phyloP scores from a whole-genome alignment of 805 yeast species.

The Zygosaccharomyces gambellarensis region DNA sequence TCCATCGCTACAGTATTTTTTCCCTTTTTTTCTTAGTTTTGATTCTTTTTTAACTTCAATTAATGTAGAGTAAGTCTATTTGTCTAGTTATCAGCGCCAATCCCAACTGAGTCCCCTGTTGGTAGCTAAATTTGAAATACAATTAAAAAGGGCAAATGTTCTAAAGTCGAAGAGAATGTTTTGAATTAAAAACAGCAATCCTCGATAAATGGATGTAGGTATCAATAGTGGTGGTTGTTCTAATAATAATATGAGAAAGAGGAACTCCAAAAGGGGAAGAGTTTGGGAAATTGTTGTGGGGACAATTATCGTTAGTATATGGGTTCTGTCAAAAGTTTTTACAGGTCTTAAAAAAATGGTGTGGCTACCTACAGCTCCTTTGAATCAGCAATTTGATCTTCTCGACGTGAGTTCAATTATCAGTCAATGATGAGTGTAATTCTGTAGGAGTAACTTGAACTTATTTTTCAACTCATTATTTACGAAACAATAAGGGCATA shows the following conservation, averaged over 20 bases:
- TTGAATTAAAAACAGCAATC: no score
- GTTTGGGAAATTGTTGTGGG: constrained; percentile 14
- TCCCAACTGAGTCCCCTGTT: constrained; percentile 10
- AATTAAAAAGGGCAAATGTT: not conserved
- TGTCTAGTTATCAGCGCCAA: not conserved
- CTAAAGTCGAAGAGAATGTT: not conserved
- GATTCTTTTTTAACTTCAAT: no score
- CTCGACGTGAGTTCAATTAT: not conserved
- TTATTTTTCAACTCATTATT: not conserved
- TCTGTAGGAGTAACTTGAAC: not conserved
- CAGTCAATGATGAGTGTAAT: not conserved
- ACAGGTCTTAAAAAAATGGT: not conserved
- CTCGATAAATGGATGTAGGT: not conserved
- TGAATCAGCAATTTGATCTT: not conserved
- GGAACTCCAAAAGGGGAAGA: constrained; percentile 15
- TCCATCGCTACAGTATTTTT: constrained; percentile 1
- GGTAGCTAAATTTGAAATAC: constrained; percentile 1
- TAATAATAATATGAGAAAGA: not conserved
- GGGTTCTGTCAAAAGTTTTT: not conserved
- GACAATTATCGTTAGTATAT: constrained; percentile 12
- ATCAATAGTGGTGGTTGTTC: not conserved
- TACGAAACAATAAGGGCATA: not conserved
- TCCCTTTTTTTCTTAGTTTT: no score
- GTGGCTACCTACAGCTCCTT: constrained; percentile 7
- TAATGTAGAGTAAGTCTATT: not conserved